Base-by-base conservation (phyloP, 116 monocot genomes). In the Dioscorea cayenensis region DNA sequence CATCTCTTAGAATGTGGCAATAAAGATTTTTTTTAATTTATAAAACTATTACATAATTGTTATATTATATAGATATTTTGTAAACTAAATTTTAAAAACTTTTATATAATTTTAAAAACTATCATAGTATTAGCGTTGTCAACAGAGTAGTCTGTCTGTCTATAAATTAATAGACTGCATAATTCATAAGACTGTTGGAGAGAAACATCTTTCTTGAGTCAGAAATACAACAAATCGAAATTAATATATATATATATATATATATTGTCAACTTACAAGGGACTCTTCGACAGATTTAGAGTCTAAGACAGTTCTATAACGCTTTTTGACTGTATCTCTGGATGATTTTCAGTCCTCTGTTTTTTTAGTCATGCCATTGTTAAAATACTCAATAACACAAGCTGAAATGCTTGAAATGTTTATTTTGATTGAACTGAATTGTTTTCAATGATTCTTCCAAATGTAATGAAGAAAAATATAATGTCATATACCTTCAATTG, bases 251-350 rank as follows among this genome's bases (percentile, higher is more conserved):
- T n/a, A n/a, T n/a, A n/a, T n/a, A n/a, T n/a, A n/a, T n/a, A n/a
- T n/a, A 25, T 25, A 66, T n/a, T 48, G 59, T 60, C 23, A 22
- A 72, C 82, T 78, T 80, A 89, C 89, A n/a, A 92, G 84, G 6
- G 70, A 70, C 75, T 93, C 89, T 64, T 93, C 86, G 22, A n/a
- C 87, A 5, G 86, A 80, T 86, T 92, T 89, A 23, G 89, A 89
- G 59, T 92, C 92, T 71, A 92, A 75, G 7, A 92, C 86, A 60
- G 68, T 65, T 65, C 66, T 81, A 58, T 89, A 92, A 32, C 78
- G 82, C n/a, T 66, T 78, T n/a, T 72, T 75, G 35, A 80, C 84
- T 29, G 68, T 32, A 68, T 84, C 82, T 23, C 71, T 76, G 0
- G 73, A 36, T 64, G 77, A 35, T 5, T 84, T 49, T 19, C 79